phyloP scores from a whole-genome alignment of 108 stramenopile genomes.

The Chaetoceros tenuissimus region DNA sequence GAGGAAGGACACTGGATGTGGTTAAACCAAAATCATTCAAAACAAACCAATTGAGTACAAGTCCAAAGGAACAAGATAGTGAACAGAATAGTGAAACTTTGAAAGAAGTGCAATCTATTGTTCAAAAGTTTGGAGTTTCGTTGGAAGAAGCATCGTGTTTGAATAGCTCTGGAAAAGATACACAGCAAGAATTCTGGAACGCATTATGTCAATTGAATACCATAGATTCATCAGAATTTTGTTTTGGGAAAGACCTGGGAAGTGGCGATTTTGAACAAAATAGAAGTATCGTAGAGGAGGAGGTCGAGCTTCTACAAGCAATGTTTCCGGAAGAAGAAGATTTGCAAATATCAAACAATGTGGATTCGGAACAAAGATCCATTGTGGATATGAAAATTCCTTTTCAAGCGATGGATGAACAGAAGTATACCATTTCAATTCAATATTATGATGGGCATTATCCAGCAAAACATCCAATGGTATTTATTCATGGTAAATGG shows the following conservation, averaged over 20 bases:
- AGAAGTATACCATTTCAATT: not conserved
- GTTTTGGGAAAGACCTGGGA: not conserved
- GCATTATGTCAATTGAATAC: not conserved
- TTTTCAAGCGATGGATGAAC: not conserved
- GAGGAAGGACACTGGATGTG: slow-evolving; percentile 61
- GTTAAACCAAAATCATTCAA: slow-evolving; percentile 8
- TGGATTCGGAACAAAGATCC: slow-evolving; percentile 3
- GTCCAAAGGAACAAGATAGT: not conserved
- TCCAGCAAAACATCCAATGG: not conserved
- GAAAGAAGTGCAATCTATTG: not conserved
- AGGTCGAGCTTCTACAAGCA: slow-evolving; percentile 63
- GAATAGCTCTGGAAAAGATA: not conserved
- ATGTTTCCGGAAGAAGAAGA: slow-evolving; percentile 42
- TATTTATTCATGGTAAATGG: slow-evolving; percentile 1
- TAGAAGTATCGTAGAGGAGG: slow-evolving; percentile 34
- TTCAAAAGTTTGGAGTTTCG: not conserved
- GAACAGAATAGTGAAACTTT: not conserved
- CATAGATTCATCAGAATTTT: not conserved
- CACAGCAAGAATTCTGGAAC: not conserved
- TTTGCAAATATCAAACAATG: not conserved
- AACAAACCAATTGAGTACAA: not conserved
- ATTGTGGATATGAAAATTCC: not conserved
- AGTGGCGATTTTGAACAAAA: slow-evolving; percentile 15
- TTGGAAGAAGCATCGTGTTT: not conserved
- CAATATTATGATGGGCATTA: not conserved